Percentiles rank a stretch among this genome's conserved stretches.
Evolutionary conservation across 495 filamentous ascomycete species (phyloP).

Genomic region (Podospora tetraspora): DNA sequence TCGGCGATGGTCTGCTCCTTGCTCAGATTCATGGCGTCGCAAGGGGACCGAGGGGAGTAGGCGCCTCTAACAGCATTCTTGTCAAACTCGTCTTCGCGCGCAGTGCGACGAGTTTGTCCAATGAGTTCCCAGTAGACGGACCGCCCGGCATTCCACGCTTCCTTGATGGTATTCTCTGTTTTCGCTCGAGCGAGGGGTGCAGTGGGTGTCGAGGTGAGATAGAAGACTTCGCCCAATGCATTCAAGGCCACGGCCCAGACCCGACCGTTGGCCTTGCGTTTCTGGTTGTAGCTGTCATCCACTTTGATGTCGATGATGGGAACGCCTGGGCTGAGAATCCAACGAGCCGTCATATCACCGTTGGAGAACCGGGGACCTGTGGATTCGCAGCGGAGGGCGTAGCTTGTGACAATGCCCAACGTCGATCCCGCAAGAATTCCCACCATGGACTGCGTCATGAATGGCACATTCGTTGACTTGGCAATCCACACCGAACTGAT

Average conservation of each 20-base stretch:
- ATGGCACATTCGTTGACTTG: conserved; percentile 66
- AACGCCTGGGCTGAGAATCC: conserved; percentile 87
- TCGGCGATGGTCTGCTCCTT: conserved; percentile 66
- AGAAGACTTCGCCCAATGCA: conserved; percentile 87
- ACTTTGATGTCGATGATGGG: conserved; percentile 83
- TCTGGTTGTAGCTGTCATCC: conserved; percentile 70
- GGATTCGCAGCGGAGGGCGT: conserved; percentile 66
- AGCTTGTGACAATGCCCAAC: conserved; percentile 76
- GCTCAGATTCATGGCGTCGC: conserved; percentile 61
- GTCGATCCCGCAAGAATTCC: conserved; percentile 83
- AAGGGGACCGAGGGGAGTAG: conserved; percentile 45
- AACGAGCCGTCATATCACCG: conserved; percentile 76
- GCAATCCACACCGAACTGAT: conserved; percentile 87
- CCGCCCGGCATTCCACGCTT: conserved; percentile 75
- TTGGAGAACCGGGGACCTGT: conserved; percentile 61
- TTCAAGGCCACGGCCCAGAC: conserved; percentile 87
- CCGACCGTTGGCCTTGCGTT: conserved; percentile 60
- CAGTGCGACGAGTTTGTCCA: conserved; percentile 65
- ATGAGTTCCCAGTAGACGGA: conserved; percentile 74
- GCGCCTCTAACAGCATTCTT: conserved; percentile 41
- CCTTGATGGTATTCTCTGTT: conserved; percentile 50
- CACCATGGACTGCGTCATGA: conserved; percentile 67
- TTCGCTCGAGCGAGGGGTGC: conserved; percentile 36
- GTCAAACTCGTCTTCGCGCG: conserved; percentile 61
- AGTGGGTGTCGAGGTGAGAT: conserved; percentile 62